Percentiles rank a stretch among this genome's conserved stretches.
These are phyloP conservation scores for Leccinum disarticulatum DNA, from an alignment of 768 basidiomycete genomes.

Conservation along the genomic window DNA sequence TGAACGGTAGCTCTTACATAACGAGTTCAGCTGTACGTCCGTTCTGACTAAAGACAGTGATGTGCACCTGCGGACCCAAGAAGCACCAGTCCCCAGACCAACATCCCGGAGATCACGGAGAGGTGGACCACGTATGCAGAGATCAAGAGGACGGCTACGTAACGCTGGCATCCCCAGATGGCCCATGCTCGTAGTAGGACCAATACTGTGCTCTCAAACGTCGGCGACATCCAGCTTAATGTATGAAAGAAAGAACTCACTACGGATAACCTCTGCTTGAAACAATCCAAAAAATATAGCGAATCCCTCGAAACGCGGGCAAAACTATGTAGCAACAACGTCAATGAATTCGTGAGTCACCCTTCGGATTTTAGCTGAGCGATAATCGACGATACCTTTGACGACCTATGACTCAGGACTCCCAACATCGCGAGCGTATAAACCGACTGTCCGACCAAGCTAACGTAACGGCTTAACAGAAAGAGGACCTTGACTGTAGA, in stretches of 20 bases:
- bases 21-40: neutral
- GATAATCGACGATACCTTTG: neutral
- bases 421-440: slow-evolving; percentile 14
- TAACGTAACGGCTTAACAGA: slow-evolving; percentile 17
- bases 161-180: neutral
- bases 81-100: neutral
- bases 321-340: neutral
- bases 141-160: neutral
- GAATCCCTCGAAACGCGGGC: neutral
- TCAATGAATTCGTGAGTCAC: too few species aligned
- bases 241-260: neutral
- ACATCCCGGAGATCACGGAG: neutral
- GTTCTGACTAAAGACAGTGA: neutral
- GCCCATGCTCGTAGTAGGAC: neutral
- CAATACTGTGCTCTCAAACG: neutral
- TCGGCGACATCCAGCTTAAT: neutral
- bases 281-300: neutral
- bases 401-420: slow-evolving; percentile 11
- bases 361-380: neutral
- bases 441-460: slow-evolving; percentile 6
- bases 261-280: slow-evolving; percentile 1
- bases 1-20: too few species aligned
- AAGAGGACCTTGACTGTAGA: slow-evolving; percentile 11
- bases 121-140: slow-evolving; percentile 2
- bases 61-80: neutral